Evolutionary conservation across 805 yeast genomes (phyloP), one percentile per base, ranked within the genome.

Genomic region (Saturnispora diversa): DNA sequence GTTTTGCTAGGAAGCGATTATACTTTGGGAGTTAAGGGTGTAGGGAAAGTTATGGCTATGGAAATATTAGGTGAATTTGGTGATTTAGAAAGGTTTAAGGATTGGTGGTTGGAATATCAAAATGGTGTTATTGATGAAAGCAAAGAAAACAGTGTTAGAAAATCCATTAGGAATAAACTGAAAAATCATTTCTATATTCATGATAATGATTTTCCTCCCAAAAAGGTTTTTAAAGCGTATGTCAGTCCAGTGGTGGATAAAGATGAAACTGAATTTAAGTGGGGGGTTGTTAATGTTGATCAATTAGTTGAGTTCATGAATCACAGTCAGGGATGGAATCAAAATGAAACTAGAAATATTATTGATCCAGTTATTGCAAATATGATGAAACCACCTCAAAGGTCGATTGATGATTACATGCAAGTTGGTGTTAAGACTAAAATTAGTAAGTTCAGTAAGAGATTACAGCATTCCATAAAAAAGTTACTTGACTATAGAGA

Each of bases 31-130:
- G 62, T 92, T 26, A 80, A 84, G 43, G 95, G 97, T 2, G 72
- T 92, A 44, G 99, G 99, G 1, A 96, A 96, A 0, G 97, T 92
- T 1, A 70, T 80, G 15, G 92, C 95, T 0, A 75, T 86, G 75
- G 97, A 92, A 58, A 74, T 92, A 15, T 52, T 92, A 26, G 95
- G 94, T 0, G 94, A 88, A 50, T 92, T 90, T 61, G 76, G 73
- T 1, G 45, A 47, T 21, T 42, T 75, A 29, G 46, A 52, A 8
- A 53, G 25, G 53, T 73, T 67, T 66, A 70, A 62, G 21, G 49
- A 53, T 48, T 84, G 90, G 86, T 76, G 72, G 81, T 62, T 58
- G 46, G 62, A 52, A 45, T 72, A 65, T 50, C 77, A 55, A 54
- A 54, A 50, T 1, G 64, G 63, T 27, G 54, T 59, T 6, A 61